A percentile compares a stretch with the other conserved stretches of the same genome.
Evolutionary conservation across 306 rosid species (phyloP).

Genomic region (Lablab purpureus): DNA sequence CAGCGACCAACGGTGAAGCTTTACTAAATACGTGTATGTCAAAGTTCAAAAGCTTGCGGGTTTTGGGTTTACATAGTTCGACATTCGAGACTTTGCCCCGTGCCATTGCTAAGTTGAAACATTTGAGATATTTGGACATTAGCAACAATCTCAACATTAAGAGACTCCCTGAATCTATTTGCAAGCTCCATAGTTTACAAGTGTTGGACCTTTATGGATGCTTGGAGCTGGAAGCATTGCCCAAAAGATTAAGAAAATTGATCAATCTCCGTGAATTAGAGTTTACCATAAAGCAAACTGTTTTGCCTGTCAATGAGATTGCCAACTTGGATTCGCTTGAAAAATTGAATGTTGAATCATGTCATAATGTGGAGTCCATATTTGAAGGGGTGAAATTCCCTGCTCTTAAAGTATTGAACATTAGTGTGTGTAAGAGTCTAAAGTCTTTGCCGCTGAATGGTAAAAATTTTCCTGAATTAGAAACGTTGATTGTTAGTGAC

Average conservation of each 20-base stretch:
- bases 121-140: not conserved
- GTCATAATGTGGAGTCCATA: not conserved
- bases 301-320: not conserved
- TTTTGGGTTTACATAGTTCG: not conserved
- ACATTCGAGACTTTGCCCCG: not conserved
- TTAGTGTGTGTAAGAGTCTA: accelerated
- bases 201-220: not conserved
- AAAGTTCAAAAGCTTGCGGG: not conserved
- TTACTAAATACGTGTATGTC: not conserved
- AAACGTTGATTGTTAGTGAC: not conserved
- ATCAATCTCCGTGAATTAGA: not conserved
- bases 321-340: not conserved
- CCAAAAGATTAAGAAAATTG: not conserved
- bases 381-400: not conserved
- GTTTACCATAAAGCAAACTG: not conserved
- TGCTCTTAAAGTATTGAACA: not conserved
- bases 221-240: not conserved
- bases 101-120: not conserved
- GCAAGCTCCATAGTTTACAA: not conserved
- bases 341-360: accelerated
- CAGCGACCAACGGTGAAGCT: not conserved
- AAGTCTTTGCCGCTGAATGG: not conserved
- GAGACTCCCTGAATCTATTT: not conserved
- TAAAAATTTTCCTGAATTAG: not conserved
- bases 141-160: not conserved